These are phyloP conservation scores for Penicillium verrucosum DNA, from an alignment of 2,329 filamentous ascomycete species.

Conservation along the genomic window DNA sequence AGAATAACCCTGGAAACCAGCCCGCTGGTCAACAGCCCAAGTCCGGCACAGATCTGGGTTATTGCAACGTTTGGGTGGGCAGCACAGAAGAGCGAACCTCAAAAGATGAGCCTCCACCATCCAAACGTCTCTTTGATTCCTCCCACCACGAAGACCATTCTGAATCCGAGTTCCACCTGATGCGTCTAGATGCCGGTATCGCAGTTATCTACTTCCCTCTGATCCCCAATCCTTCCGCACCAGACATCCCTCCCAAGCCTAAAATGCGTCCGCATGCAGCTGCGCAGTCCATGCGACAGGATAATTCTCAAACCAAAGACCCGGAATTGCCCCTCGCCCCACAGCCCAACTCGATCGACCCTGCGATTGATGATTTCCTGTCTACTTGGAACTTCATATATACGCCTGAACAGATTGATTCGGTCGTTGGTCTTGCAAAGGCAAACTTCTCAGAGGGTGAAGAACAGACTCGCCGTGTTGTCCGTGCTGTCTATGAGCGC, in stretches of 20 bases:
- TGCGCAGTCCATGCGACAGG: constrained; percentile 21
- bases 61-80: constrained; percentile 95
- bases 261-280: constrained; percentile 25
- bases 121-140: constrained; percentile 48
- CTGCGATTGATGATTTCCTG: constrained; percentile 77
- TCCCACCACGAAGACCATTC: constrained; percentile 53
- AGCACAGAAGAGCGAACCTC: constrained; percentile 69
- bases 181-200: constrained; percentile 76
- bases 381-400: constrained; percentile 99
- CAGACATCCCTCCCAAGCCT: constrained; percentile 25
- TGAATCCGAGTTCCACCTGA: constrained; percentile 65
- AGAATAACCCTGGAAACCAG: constrained; percentile 21
- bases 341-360: constrained; percentile 71
- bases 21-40: constrained; percentile 18
- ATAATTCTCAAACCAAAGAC: constrained; percentile 19
- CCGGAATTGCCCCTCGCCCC: constrained; percentile 23
- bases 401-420: constrained; percentile 82
- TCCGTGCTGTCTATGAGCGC: constrained; percentile 87
- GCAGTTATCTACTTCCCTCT: constrained; percentile 89
- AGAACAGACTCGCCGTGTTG: constrained; percentile 71
- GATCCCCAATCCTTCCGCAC: constrained; percentile 64
- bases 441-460: constrained; percentile 84
- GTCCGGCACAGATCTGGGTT: constrained; percentile 62
- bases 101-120: constrained; percentile 52
- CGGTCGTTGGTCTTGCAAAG: constrained; percentile 73